Evolutionary conservation across 2,329 filamentous ascomycete genomes (phyloP).

Genomic region (Rugonectria rugulosa): DNA sequence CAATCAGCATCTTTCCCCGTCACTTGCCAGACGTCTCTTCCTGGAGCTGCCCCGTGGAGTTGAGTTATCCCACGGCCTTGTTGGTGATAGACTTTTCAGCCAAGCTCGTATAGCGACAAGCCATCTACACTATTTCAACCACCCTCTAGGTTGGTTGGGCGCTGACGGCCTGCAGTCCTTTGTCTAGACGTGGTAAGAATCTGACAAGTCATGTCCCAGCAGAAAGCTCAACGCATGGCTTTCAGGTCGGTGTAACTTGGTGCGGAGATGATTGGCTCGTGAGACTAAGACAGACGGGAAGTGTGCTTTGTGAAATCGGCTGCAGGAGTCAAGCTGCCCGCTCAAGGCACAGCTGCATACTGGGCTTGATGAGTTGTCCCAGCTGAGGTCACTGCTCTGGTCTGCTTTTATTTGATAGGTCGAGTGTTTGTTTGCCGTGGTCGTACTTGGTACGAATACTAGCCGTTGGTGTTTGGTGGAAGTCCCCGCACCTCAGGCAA

Average conservation of each 20-base stretch:
- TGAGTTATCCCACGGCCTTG: background rate
- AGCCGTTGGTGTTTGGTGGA: background rate
- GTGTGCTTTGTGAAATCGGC: background rate
- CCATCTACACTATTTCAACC: conserved; percentile 2
- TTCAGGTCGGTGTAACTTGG: background rate
- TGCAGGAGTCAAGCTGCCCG: background rate
- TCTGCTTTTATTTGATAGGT: too few species aligned
- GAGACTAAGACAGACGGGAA: background rate
- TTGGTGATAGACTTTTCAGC: conserved; percentile 6
- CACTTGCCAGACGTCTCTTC: background rate
- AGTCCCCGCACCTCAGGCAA: background rate
- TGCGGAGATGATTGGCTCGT: background rate
- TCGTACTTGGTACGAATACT: too few species aligned
- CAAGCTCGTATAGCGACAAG: conserved; percentile 17
- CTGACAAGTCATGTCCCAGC: background rate
- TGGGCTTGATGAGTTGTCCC: too few species aligned
- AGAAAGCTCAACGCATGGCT: background rate
- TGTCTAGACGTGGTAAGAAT: background rate
- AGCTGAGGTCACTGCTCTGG: too few species aligned
- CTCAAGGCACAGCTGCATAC: too few species aligned
- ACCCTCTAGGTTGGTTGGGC: background rate
- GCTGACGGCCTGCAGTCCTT: conserved; percentile 1
- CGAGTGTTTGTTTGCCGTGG: too few species aligned
- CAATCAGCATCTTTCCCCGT: background rate
- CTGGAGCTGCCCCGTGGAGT: background rate